phyloP scores from a whole-genome alignment of 169 alveolate species.

The Miamiensis avidus region DNA sequence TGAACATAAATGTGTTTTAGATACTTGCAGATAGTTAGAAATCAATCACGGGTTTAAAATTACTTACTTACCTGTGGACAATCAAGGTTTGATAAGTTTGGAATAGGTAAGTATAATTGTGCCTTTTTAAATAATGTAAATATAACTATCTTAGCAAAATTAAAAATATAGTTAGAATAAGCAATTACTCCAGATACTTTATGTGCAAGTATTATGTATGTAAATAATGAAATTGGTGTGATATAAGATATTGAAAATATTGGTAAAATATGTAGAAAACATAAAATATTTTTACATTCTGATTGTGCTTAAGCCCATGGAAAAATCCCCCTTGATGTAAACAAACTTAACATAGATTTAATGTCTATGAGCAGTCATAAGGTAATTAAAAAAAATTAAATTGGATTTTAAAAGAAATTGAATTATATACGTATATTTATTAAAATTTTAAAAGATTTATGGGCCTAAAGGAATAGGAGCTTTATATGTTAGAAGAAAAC shows the following conservation, averaged over 20 bases:
- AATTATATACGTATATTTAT: neutral
- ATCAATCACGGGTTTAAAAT: slow-evolving; percentile 90
- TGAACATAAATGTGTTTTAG: slow-evolving; percentile 98
- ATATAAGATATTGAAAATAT: slow-evolving; percentile 93
- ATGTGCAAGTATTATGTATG: slow-evolving; percentile 92
- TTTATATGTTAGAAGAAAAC: slow-evolving; percentile 93
- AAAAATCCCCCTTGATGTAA: slow-evolving; percentile 93
- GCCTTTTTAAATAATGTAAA: neutral
- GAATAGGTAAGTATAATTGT: slow-evolving; percentile 66
- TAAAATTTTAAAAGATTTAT: slow-evolving; percentile 66
- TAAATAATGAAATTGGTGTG: slow-evolving; percentile 98
- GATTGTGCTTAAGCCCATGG: slow-evolving; percentile 96
- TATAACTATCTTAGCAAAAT: neutral
- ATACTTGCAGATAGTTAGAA: slow-evolving; percentile 89
- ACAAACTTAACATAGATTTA: slow-evolving; percentile 90
- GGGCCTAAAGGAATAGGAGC: slow-evolving; percentile 99
- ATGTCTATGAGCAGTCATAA: slow-evolving; percentile 97
- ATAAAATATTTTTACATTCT: slow-evolving; percentile 93
- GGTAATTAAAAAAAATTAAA: slow-evolving; percentile 2
- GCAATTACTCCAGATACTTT: slow-evolving; percentile 94
- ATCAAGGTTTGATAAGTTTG: slow-evolving; percentile 88
- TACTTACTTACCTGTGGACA: slow-evolving; percentile 94
- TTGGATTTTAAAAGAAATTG: neutral
- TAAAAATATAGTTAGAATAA: slow-evolving; percentile 31
- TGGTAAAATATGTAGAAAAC: slow-evolving; percentile 93